Conservation (phyloP, 73 alveolate genomes). For the Paramecium primaurelia region DNA sequence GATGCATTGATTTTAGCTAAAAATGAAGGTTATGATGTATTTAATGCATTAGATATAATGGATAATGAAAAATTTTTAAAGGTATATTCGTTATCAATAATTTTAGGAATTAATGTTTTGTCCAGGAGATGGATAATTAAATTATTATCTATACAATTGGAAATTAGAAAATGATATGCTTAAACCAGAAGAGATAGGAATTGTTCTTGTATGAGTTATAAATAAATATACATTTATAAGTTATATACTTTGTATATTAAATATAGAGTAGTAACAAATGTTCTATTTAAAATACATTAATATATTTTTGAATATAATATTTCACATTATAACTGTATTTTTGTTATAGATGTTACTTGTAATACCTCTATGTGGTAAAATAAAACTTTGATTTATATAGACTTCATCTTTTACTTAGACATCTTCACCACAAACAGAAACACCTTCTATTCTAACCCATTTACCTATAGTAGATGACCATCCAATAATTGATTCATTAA, state of each 20-base stretch:
- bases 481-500: slow-evolving; percentile 80
- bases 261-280: no score
- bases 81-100: background rate
- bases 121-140: slow-evolving; percentile 90
- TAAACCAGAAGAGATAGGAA: slow-evolving; percentile 16
- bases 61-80: slow-evolving; percentile 82
- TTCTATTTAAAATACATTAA: background rate
- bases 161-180: slow-evolving; percentile 40
- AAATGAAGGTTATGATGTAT: slow-evolving; percentile 93
- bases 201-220: slow-evolving; percentile 31
- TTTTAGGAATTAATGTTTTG: slow-evolving; percentile 60
- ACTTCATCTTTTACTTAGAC: slow-evolving; percentile 92
- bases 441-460: slow-evolving; percentile 91
- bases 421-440: slow-evolving; percentile 93
- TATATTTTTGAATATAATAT: background rate
- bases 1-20: slow-evolving; percentile 92
- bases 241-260: background rate
- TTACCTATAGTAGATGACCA: slow-evolving; percentile 81
- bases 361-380: slow-evolving; percentile 92
- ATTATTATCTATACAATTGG: slow-evolving; percentile 97
- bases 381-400: slow-evolving; percentile 79
- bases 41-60: slow-evolving; percentile 95
- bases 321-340: slow-evolving; percentile 69
- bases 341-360: slow-evolving; percentile 70
- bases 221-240: background rate